Evolutionary conservation across 345 rosid genomes (phyloP).

Genomic region (Balakata baccata): DNA sequence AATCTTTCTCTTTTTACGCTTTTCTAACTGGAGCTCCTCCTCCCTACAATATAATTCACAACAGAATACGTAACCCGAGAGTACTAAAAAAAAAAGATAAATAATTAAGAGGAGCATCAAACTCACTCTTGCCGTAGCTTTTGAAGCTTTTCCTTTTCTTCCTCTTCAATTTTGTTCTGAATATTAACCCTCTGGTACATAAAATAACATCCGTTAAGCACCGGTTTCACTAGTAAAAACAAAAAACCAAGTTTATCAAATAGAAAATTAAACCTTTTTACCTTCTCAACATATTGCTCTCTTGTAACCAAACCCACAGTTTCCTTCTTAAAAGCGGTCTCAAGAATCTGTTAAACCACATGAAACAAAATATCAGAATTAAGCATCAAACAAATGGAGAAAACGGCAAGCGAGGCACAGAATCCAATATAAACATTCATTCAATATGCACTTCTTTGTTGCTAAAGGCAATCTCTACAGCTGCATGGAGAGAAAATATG

Average conservation of each 20-base stretch:
- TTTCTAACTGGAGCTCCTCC: slow-evolving; percentile 81
- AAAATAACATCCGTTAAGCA: neutral
- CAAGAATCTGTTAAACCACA: slow-evolving; percentile 58
- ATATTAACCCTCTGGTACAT: slow-evolving; percentile 76
- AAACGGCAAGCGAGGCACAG: neutral
- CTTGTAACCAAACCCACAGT: slow-evolving; percentile 95
- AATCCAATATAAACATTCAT: neutral
- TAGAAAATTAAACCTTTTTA: slow-evolving; percentile 19
- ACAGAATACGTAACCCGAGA: slow-evolving; percentile 5
- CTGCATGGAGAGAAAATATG: neutral
- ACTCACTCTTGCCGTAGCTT: slow-evolving; percentile 90
- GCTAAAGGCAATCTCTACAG: neutral
- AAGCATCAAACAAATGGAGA: neutral
- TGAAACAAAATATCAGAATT: neutral
- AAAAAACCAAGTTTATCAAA: neutral
- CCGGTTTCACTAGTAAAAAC: neutral
- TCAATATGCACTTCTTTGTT: neutral
- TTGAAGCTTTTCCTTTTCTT: slow-evolving; percentile 94
- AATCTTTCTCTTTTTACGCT: slow-evolving; percentile 85
- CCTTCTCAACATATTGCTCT: slow-evolving; percentile 99
- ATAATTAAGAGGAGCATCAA: neutral
- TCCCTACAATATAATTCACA: slow-evolving; percentile 46
- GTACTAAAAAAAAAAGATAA: neutral
- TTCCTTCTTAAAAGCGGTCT: slow-evolving; percentile 97
- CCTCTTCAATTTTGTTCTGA: slow-evolving; percentile 88